Evolutionary conservation across 139 green algal genomes (phyloP), one percentile per base, ranked within the genome.

Genomic region (Closterium sp.): DNA sequence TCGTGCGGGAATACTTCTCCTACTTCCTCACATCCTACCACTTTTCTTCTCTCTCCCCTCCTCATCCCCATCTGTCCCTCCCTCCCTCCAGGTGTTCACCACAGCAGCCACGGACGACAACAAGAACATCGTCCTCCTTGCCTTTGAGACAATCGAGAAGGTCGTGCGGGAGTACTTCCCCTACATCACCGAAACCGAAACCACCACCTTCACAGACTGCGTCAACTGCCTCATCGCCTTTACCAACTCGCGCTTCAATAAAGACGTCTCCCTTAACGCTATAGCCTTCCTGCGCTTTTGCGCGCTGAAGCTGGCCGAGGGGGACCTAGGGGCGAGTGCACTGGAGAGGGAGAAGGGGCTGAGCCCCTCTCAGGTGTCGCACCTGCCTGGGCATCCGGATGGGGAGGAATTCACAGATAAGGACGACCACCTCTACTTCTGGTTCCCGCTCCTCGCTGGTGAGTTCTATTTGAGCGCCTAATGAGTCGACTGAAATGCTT

Each of bases 151-250:
- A 9, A 97, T 99, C 45, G 98, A 99, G 94, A 98, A 97, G 95
- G 99, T 99, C 92, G 97, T 99, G 90, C 95, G 98, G 7, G 97
- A 99, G 94, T 97, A 99, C 96, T 99, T 99, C 95, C 95, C 95
- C 30, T 97, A 98, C 95, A 99, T 99, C 95, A 99, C 98, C 5
- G 98, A 99, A 95, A 99, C 98, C 10, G 98, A 99, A 95, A 97
- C 97, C 31, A 98, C 97, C 13, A 99, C 98, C 13, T 99, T 99
- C 96, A 99, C 97, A 0, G 98, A 99, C 95, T 99, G 97, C 92
- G 98, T 99, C 88, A 99, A 99, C 96, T 99, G 98, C 96, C 97
- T 99, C 31, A 98, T 99, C 89, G 98, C 97, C 32, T 99, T 99
- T 96, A 99, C 98, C 95, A 99, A 99, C 97, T 98, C 98, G 93